Percentiles rank a stretch among this genome's conserved stretches.
Conservation (phyloP, 2,329 filamentous ascomycete genomes). For the Geosmithia flava region DNA sequence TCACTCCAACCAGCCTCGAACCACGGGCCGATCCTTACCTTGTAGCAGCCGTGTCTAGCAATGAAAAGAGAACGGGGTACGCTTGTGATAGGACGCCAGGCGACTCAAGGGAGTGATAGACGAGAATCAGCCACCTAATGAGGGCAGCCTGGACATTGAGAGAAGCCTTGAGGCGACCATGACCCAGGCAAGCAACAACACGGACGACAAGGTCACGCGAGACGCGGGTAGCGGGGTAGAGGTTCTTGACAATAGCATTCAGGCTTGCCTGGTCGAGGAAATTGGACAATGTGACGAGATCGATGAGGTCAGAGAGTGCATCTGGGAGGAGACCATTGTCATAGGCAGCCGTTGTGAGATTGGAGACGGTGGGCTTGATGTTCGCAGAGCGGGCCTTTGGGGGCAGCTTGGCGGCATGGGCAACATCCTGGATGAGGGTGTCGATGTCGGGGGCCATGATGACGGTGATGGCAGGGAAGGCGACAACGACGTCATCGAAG, state of each 20-base stretch:
- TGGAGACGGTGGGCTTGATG: constrained; percentile 53
- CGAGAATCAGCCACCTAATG: constrained; percentile 66
- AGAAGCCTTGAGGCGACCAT: constrained; percentile 64
- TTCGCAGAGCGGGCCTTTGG: constrained; percentile 53
- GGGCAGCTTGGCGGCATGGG: constrained; percentile 38
- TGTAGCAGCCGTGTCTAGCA: constrained; percentile 69
- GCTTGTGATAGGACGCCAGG: constrained; percentile 51
- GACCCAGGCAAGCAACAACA: constrained; percentile 62
- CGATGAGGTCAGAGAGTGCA: constrained; percentile 50
- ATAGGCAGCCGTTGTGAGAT: constrained; percentile 49
- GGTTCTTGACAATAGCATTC: constrained; percentile 54
- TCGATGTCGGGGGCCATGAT: constrained; percentile 17
- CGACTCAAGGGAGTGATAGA: constrained; percentile 59
- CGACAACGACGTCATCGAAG: neutral
- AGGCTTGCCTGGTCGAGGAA: constrained; percentile 67
- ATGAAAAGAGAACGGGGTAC: constrained; percentile 68
- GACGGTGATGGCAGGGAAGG: neutral
- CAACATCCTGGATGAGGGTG: constrained; percentile 22
- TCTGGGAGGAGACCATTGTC: constrained; percentile 52
- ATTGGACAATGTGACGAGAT: constrained; percentile 52
- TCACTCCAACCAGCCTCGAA: neutral
- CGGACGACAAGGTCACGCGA: constrained; percentile 47
- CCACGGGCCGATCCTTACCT: constrained; percentile 28
- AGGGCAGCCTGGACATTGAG: constrained; percentile 58
- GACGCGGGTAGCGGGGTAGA: constrained; percentile 64